Percentiles rank a stretch among this genome's conserved stretches.
phyloP scores from a whole-genome alignment of 192 early-diverging fungal genomes.

The Mortierella alpina region DNA sequence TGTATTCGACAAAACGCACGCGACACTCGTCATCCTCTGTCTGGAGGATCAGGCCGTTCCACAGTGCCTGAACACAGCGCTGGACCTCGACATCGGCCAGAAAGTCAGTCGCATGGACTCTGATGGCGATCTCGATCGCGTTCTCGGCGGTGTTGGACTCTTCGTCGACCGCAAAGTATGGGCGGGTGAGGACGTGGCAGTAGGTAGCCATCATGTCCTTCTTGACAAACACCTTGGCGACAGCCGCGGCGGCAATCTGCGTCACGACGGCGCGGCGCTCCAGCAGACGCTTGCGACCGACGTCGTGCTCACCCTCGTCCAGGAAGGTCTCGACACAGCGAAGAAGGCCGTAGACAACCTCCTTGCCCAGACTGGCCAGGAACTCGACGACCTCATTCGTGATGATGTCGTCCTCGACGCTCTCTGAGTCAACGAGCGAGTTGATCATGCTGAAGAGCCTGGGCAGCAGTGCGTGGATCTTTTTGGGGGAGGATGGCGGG shows the following conservation, averaged over 20 bases:
- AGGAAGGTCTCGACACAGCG: constrained; percentile 45
- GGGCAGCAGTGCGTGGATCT: constrained; percentile 47
- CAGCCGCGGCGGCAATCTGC: constrained; percentile 35
- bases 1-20: constrained; percentile 39
- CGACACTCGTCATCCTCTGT: constrained; percentile 44
- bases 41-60: constrained; percentile 52
- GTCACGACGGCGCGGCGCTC: constrained; percentile 28
- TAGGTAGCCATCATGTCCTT: constrained; percentile 50
- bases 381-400: constrained; percentile 48
- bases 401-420: constrained; percentile 42
- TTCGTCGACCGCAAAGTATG: constrained; percentile 36
- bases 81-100: constrained; percentile 48
- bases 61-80: constrained; percentile 53
- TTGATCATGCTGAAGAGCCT: constrained; percentile 50
- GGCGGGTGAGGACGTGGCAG: constrained; percentile 49
- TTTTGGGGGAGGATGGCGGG: constrained; percentile 31
- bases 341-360: constrained; percentile 44
- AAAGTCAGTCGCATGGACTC: constrained; percentile 46
- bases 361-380: constrained; percentile 36
- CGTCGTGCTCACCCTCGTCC: constrained; percentile 41
- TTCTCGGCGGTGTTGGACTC: constrained; percentile 38
- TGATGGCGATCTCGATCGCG: constrained; percentile 52
- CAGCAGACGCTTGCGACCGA: constrained; percentile 36
- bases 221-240: constrained; percentile 45
- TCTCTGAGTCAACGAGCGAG: constrained; percentile 28